A percentile compares a stretch with the other conserved stretches of the same genome.
phyloP scores from a whole-genome alignment of 164 flowering plant genomes.

The Santalum album region DNA sequence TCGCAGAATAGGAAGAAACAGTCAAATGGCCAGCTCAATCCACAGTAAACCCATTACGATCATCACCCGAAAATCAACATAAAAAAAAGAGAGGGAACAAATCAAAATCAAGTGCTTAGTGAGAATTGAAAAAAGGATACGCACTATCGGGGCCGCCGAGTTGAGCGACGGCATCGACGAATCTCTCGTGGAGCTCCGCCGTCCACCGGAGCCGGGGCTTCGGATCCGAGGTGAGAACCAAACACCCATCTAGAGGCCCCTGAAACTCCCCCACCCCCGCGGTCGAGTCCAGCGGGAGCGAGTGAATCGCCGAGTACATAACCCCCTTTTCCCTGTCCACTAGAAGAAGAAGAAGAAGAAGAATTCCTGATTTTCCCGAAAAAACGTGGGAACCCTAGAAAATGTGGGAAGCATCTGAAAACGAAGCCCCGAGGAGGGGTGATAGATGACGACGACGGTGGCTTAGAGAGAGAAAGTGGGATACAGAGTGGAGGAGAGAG shows the following conservation, averaged over 20 bases:
- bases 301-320: constrained; percentile 41
- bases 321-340: background rate
- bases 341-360: background rate
- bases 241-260: constrained; percentile 40
- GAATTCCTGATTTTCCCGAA: too few species aligned
- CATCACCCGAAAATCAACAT: background rate
- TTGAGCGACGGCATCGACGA: constrained; percentile 50
- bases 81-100: background rate
- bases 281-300: constrained; percentile 29
- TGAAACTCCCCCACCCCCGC: constrained; percentile 21
- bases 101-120: background rate
- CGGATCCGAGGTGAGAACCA: constrained; percentile 57
- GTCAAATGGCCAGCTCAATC: too few species aligned
- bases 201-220: constrained; percentile 59
- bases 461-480: background rate
- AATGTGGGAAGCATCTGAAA: background rate
- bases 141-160: constrained; percentile 57
- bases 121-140: constrained; percentile 6
- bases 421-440: background rate
- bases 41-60: too few species aligned
- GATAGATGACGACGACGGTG: background rate
- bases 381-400: constrained; percentile 6
- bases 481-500: constrained; percentile 2
- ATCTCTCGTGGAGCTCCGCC: constrained; percentile 44
- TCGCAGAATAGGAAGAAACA: too few species aligned